These are phyloP conservation scores for Pythium folliculosum DNA, from an alignment of 352 stramenopile genomes.

Conservation along the genomic window DNA sequence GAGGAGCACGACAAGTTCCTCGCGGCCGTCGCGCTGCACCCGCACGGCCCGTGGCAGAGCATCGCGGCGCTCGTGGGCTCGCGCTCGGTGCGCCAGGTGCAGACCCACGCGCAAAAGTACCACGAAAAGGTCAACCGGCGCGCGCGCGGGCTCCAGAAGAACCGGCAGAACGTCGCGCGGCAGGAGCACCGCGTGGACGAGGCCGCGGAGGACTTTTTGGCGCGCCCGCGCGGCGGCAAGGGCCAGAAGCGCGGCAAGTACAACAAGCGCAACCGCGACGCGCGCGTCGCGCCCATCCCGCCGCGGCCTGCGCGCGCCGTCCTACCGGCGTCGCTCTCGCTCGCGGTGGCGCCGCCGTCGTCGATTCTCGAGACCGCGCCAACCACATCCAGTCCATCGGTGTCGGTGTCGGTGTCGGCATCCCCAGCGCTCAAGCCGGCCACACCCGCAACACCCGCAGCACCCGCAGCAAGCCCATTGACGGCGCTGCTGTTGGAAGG, in stretches of 20 bases:
- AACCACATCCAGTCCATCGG: not conserved
- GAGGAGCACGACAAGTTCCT: constrained; percentile 35
- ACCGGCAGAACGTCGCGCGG: constrained; percentile 13
- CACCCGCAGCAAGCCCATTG: too few species aligned
- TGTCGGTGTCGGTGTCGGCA: not conserved
- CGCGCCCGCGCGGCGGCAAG: constrained; percentile 13
- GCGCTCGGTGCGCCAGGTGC: constrained; percentile 22
- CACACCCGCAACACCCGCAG: too few species aligned
- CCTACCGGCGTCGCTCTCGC: not conserved
- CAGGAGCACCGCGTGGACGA: constrained; percentile 24
- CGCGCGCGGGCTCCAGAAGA: constrained; percentile 21
- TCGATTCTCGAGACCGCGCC: not conserved
- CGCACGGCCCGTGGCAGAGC: constrained; percentile 20
- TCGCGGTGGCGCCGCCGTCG: not conserved
- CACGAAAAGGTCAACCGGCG: constrained; percentile 26
- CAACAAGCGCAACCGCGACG: constrained; percentile 19
- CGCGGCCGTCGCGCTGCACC: constrained; percentile 26
- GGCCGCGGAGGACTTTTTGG: constrained; percentile 17
- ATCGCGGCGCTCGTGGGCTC: constrained; percentile 21
- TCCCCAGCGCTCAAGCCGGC: too few species aligned
- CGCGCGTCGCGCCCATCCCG: constrained; percentile 9
- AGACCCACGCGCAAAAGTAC: constrained; percentile 29
- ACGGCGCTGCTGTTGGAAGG: too few species aligned
- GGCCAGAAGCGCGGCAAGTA: constrained; percentile 20
- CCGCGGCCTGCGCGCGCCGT: not conserved